A percentile compares a stretch with the other conserved stretches of the same genome.
Conservation (phyloP, 2,329 filamentous ascomycete genomes). For the Geosmithia putterillii region DNA sequence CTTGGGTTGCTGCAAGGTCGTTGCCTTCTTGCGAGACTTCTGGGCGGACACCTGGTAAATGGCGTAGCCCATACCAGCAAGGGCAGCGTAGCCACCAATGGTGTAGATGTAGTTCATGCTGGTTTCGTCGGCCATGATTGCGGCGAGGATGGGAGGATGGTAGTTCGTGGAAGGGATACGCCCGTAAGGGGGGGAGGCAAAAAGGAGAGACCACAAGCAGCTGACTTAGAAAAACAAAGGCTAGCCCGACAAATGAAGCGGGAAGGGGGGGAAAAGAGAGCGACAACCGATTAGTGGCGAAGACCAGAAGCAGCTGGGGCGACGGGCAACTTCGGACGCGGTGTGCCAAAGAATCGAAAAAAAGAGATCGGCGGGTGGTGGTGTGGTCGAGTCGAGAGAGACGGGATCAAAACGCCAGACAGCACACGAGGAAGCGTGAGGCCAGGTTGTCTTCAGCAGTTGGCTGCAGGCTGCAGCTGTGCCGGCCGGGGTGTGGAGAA, state of each 20-base stretch:
- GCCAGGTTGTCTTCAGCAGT: slow-evolving; percentile 16
- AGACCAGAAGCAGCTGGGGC: neutral
- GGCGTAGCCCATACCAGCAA: slow-evolving; percentile 21
- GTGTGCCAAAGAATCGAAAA: neutral
- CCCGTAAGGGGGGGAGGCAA: too few relatives aligned
- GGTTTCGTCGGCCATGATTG: slow-evolving; percentile 2
- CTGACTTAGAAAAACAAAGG: too few relatives aligned
- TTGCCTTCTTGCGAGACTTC: slow-evolving; percentile 17
- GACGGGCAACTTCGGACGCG: too few relatives aligned
- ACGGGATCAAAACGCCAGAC: neutral
- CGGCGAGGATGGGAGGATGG: neutral
- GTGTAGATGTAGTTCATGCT: slow-evolving; percentile 23
- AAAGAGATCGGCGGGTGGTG: neutral
- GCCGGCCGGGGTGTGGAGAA: neutral
- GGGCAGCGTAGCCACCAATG: slow-evolving; percentile 20
- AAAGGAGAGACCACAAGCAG: too few relatives aligned
- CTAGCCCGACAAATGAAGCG: too few relatives aligned
- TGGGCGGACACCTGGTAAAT: slow-evolving; percentile 22
- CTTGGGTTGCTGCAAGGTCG: slow-evolving; percentile 14
- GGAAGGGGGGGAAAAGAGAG: neutral
- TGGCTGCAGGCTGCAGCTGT: neutral
- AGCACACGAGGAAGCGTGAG: slow-evolving; percentile 12
- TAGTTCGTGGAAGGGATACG: too few relatives aligned
- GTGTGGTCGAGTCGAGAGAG: neutral
- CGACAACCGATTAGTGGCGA: neutral